These are phyloP conservation scores for Microcyclosporella mali DNA, from an alignment of 2,329 filamentous ascomycete genomes.

Conservation along the genomic window DNA sequence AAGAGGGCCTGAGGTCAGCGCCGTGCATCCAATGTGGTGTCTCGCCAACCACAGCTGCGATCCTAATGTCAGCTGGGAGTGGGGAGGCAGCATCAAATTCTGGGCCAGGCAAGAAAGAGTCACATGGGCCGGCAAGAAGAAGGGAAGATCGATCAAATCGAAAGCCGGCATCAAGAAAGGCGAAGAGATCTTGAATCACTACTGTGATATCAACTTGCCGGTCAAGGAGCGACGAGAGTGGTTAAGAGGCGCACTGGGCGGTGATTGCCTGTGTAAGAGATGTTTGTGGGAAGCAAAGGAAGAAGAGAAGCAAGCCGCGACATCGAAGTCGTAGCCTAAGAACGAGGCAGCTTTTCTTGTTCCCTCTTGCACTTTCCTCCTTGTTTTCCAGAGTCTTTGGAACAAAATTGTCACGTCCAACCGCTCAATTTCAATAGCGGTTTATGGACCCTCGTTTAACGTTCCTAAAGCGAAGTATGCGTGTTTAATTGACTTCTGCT, in stretches of 20 bases:
- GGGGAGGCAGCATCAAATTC: conserved; percentile 72
- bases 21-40: conserved; percentile 94
- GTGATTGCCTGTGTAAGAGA: conserved; percentile 73
- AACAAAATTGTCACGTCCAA: conserved; percentile 17
- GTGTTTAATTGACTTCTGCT: conserved; percentile 19
- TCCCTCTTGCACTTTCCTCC: background rate
- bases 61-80: conserved; percentile 92
- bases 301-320: conserved; percentile 2
- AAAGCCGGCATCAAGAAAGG: conserved; percentile 61
- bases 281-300: conserved; percentile 60
- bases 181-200: conserved; percentile 87
- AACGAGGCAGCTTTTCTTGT: background rate
- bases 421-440: conserved; percentile 10
- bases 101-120: conserved; percentile 56
- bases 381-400: background rate
- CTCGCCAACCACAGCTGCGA: conserved; percentile 94
- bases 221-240: conserved; percentile 81
- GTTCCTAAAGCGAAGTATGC: conserved; percentile 14
- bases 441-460: conserved; percentile 11
- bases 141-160: conserved; percentile 20
- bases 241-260: conserved; percentile 80
- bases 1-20: conserved; percentile 81
- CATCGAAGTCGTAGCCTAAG: background rate
- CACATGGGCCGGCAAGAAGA: conserved; percentile 38
- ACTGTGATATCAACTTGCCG: conserved; percentile 75